Evolutionary conservation across 2,329 filamentous ascomycete species (phyloP), one percentile per base, ranked within the genome.

Genomic region (Alternaria brassicicola): DNA sequence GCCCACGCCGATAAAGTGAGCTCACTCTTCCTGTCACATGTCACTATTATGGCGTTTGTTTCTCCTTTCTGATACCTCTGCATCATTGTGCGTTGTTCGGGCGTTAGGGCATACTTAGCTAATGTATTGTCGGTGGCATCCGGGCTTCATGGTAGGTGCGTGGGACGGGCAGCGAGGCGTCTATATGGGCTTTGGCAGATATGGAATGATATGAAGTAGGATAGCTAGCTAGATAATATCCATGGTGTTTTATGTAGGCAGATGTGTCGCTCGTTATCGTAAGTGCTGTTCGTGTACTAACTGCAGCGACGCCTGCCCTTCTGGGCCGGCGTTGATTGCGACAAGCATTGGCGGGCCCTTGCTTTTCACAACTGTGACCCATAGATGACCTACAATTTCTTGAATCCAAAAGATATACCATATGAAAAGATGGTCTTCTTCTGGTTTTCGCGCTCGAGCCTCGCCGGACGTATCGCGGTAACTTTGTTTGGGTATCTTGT

Each of bases 31-130:
- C 38, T 38, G 25, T 38, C 43, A 47, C 30, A 25, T 38, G n/a
- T 38, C 25, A 26, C 19, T 28, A 8, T 36, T 26, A 43, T 43
- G 49, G 49, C 28, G 49, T 52, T 25, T 12, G 26, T 33, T 55
- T 21, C n/a, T 31, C 19, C 25, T 41, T 38, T 35, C 59, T 46
- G 63, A 65, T 65, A 64, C 63, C 63, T 65, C 58, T 62, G 53
- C 50, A 57, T 62, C 39, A 49, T 59, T 48, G 26, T 47, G 43
- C 17, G 25, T 47, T 41, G 43, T 53, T 25, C 28, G 19, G 43
- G 43, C 30, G 43, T 47, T 47, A 30, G 21, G 28, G 13, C 28
- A 47, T 35, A 33, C 13, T 35, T 47, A 47, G 43, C 43, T 47
- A 47, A 47, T 47, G 43, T 47, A n/a, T 47, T 47, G 35, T 47